A percentile compares a stretch with the other conserved stretches of the same genome.
These are phyloP conservation scores for Colletotrichum chlorophyti DNA, from an alignment of 2,329 filamentous ascomycete species.

Conservation along the genomic window DNA sequence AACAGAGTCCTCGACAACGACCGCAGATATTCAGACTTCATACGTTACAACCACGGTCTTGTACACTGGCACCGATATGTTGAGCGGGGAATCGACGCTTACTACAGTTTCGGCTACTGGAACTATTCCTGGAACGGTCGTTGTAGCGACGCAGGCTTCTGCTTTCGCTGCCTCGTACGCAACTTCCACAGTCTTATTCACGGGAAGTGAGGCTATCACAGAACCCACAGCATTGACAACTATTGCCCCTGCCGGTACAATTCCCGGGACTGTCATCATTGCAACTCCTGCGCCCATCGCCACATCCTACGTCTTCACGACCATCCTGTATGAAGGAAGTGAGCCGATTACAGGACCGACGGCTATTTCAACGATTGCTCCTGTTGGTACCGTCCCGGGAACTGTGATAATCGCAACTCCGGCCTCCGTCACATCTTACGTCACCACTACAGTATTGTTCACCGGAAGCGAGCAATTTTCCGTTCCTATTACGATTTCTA, in stretches of 20 bases:
- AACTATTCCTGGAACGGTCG: neutral
- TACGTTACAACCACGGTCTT: neutral
- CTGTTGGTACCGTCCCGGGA: constrained; percentile 1
- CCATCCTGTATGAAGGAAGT: constrained; percentile 4
- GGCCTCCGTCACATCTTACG: neutral
- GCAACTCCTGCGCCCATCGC: neutral
- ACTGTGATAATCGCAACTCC: constrained; percentile 12
- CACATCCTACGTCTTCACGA: constrained; percentile 8
- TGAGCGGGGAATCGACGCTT: neutral
- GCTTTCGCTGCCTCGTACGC: neutral
- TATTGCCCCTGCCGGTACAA: constrained; percentile 1
- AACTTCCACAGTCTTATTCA: neutral
- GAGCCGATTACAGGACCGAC: neutral
- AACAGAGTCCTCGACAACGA: too few relatives aligned
- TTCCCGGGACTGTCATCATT: constrained; percentile 19
- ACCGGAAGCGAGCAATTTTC: neutral
- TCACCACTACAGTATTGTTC: neutral
- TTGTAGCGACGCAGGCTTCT: neutral
- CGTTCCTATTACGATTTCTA: neutral
- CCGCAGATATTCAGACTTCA: too few relatives aligned
- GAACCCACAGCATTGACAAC: constrained; percentile 5
- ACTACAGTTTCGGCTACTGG: neutral
- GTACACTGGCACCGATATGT: neutral
- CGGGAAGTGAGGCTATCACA: neutral
- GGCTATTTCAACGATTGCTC: neutral